These are phyloP conservation scores for Aspergillus nidulans DNA, from an alignment of 495 filamentous ascomycete species.

Conservation along the genomic window DNA sequence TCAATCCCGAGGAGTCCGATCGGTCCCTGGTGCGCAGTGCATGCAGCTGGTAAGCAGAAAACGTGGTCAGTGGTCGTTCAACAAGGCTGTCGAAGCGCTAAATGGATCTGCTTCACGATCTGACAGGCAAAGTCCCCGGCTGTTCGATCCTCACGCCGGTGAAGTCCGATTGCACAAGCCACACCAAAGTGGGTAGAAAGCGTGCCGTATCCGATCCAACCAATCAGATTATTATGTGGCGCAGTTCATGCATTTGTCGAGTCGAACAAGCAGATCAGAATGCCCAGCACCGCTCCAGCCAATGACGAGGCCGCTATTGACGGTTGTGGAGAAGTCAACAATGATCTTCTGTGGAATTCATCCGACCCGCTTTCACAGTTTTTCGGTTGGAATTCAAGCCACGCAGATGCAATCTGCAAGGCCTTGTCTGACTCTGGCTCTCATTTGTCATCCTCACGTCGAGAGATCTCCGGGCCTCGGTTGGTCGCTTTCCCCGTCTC, in stretches of 20 bases:
- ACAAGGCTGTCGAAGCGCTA: neutral
- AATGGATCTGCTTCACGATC: neutral
- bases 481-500: neutral
- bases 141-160: neutral
- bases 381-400: neutral
- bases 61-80: neutral
- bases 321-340: neutral
- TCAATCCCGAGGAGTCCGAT: neutral
- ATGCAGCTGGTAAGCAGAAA: neutral
- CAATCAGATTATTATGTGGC: neutral
- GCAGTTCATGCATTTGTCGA: neutral
- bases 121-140: neutral
- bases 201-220: neutral
- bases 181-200: neutral
- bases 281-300: neutral
- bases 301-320: neutral
- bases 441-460: neutral
- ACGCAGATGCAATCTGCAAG: neutral
- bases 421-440: neutral
- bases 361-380: neutral
- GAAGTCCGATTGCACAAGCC: neutral
- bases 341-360: neutral
- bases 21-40: conserved; percentile 2
- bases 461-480: neutral
- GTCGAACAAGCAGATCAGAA: neutral